Evolutionary conservation across 345 rosid genomes (phyloP).

Genomic region (Aquilaria yunnanensis): DNA sequence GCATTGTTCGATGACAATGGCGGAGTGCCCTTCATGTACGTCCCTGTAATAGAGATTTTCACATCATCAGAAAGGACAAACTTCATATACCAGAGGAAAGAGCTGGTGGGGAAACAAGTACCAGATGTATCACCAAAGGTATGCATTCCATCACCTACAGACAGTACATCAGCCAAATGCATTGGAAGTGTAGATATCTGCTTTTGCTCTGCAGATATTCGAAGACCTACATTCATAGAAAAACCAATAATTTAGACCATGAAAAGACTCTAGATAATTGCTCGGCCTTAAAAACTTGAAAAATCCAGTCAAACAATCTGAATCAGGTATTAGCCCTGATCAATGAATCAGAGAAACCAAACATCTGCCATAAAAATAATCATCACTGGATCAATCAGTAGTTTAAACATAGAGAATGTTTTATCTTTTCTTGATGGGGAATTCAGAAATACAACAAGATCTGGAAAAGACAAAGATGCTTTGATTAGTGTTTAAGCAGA

Average conservation of each 20-base stretch:
- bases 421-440: too few species aligned
- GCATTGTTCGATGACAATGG: constrained; percentile 51
- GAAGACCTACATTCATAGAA: constrained; percentile 44
- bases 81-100: not conserved
- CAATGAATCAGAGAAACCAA: constrained; percentile 3
- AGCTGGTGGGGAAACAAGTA: constrained; percentile 17
- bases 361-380: not conserved
- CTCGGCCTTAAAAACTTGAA: not conserved
- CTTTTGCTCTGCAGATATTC: constrained; percentile 80
- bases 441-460: too few species aligned
- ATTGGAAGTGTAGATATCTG: constrained; percentile 76
- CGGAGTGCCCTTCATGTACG: constrained; percentile 56
- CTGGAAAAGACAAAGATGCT: too few species aligned
- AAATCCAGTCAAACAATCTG: not conserved
- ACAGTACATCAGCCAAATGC: constrained; percentile 73
- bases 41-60: constrained; percentile 37
- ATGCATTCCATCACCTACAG: constrained; percentile 51
- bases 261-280: not conserved
- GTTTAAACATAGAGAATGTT: too few species aligned
- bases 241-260: not conserved
- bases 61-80: constrained; percentile 7
- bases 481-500: too few species aligned
- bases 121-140: constrained; percentile 52
- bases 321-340: constrained; percentile 3
- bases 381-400: too few species aligned